Evolutionary conservation across 305 asterid genomes (phyloP).

Genomic region (Lippia alba): DNA sequence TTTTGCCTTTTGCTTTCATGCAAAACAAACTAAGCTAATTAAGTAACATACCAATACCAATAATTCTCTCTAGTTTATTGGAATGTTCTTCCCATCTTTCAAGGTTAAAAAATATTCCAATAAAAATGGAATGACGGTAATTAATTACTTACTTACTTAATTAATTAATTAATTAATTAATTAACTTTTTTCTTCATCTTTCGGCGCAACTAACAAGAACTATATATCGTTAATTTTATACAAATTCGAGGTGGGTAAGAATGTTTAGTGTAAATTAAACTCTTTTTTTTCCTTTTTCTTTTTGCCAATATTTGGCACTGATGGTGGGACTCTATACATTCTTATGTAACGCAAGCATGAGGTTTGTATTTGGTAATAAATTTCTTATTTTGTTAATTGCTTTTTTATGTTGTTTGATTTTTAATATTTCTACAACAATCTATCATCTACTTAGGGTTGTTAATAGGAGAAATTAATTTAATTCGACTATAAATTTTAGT

Average conservation of each 20-base stretch:
- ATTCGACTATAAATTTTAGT: too few species aligned
- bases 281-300: not conserved
- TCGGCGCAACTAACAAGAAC: too few species aligned
- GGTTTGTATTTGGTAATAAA: not conserved
- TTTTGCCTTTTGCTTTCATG: slow-evolving; percentile 38
- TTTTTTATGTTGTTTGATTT: not conserved
- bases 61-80: slow-evolving; percentile 15
- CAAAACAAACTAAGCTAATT: slow-evolving; percentile 14
- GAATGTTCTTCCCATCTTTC: slow-evolving; percentile 24
- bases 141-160: too few species aligned
- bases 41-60: slow-evolving; percentile 1
- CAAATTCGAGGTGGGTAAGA: too few species aligned
- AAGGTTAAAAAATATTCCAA: slow-evolving; percentile 1
- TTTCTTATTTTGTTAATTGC: not conserved
- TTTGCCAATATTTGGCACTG: slow-evolving; percentile 3
- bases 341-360: not conserved
- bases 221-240: not conserved
- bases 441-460: too few species aligned
- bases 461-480: too few species aligned
- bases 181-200: not conserved
- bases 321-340: not conserved
- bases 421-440: too few species aligned
- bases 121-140: not conserved
- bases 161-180: too few species aligned
- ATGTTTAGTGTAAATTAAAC: not conserved